phyloP scores from a whole-genome alignment of 2,329 filamentous ascomycete species.

The Dothiorella sarmentorum region DNA sequence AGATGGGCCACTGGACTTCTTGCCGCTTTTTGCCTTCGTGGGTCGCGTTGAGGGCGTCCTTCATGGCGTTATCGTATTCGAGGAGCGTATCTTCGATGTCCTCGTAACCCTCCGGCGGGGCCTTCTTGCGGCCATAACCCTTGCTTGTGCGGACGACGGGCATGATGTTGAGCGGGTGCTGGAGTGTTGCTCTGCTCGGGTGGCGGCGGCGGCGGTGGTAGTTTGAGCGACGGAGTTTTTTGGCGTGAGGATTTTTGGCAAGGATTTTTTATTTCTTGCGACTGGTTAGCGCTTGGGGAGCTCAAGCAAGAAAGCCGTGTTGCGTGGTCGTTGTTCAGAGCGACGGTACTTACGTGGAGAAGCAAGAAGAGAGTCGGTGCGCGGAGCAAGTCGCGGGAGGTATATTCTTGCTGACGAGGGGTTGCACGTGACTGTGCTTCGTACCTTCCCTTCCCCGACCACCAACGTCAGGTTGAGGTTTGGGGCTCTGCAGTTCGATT shows the following conservation, averaged over 20 bases:
- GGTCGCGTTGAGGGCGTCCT: constrained; percentile 87
- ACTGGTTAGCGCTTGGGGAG: constrained; percentile 7
- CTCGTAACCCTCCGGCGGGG: constrained; percentile 79
- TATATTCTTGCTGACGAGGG: constrained; percentile 9
- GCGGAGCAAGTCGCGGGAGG: constrained; percentile 6
- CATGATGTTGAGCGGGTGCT: constrained; percentile 48
- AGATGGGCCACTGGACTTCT: constrained; percentile 94
- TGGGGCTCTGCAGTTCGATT: background rate
- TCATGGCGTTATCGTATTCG: constrained; percentile 87
- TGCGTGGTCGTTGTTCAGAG: constrained; percentile 5
- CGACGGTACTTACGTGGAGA: constrained; percentile 18
- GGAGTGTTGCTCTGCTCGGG: background rate
- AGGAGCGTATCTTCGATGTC: constrained; percentile 85
- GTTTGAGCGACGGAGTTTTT: background rate
- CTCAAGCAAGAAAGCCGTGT: background rate
- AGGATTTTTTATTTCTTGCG: background rate
- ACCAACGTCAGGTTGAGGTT: constrained; percentile 9
- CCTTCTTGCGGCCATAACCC: constrained; percentile 67
- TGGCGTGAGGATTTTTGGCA: background rate
- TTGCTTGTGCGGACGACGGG: constrained; percentile 66
- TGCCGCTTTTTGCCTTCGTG: constrained; percentile 78
- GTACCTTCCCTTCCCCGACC: constrained; percentile 1
- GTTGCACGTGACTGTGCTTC: background rate
- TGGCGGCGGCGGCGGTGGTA: background rate
- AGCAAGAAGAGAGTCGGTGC: background rate